A percentile compares a stretch with the other conserved stretches of the same genome.
These are phyloP conservation scores for Backusella westeae DNA, from an alignment of 192 early-diverging fungal genomes.

Conservation along the genomic window DNA sequence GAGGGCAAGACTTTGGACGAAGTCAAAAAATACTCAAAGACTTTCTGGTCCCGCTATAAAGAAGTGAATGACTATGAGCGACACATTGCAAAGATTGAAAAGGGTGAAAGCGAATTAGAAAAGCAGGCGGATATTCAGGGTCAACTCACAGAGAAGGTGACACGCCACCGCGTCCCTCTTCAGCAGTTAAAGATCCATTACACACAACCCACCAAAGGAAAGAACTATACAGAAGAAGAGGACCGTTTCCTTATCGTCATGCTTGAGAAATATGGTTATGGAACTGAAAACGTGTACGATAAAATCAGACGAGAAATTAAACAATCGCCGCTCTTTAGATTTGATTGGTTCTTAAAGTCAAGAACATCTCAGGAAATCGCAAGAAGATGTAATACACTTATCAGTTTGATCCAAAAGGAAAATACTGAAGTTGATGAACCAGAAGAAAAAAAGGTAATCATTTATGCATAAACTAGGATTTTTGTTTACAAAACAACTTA, in stretches of 20 bases:
- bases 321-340: slow-evolving; percentile 80
- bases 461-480: not conserved
- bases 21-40: slow-evolving; percentile 78
- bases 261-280: slow-evolving; percentile 86
- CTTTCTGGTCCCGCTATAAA: slow-evolving; percentile 87
- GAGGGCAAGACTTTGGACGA: slow-evolving; percentile 91
- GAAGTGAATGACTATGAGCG: slow-evolving; percentile 90
- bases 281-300: slow-evolving; percentile 91
- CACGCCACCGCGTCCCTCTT: slow-evolving; percentile 71
- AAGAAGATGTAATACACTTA: slow-evolving; percentile 81
- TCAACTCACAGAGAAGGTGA: slow-evolving; percentile 74
- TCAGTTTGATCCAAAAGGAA: slow-evolving; percentile 66
- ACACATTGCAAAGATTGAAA: slow-evolving; percentile 80
- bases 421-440: slow-evolving; percentile 41
- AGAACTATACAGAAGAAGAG: slow-evolving; percentile 94
- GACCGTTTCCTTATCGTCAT: slow-evolving; percentile 94
- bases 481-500: not conserved
- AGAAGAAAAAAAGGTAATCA: slow-evolving; percentile 34
- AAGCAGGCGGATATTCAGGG: slow-evolving; percentile 83
- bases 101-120: slow-evolving; percentile 80
- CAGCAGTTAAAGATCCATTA: slow-evolving; percentile 91
- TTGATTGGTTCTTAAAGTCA: slow-evolving; percentile 99
- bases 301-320: slow-evolving; percentile 86
- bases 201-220: slow-evolving; percentile 80
- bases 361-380: slow-evolving; percentile 83